Base-by-base conservation (phyloP, 441 rosid species). In the Codiaeum variegatum region DNA sequence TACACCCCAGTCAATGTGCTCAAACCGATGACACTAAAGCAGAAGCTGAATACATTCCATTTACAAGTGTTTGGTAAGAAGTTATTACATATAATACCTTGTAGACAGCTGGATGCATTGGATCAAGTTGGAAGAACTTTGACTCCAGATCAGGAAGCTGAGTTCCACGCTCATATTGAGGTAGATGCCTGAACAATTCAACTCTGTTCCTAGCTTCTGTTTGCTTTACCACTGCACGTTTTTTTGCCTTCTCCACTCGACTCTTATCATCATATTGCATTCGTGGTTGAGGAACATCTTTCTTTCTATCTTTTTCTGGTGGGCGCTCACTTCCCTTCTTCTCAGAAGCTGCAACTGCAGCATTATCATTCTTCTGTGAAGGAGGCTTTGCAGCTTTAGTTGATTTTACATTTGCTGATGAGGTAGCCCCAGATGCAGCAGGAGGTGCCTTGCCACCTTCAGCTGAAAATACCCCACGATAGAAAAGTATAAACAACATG, bases 201-300 rank as follows among this genome's bases (percentile, higher is more conserved):
- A 93, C 94, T 81, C 90, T 88, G 83, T 88, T 93, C 84, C 89
- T 88, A 77, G 86, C 90, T 83, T 91, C 97, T 0, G 85, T 83
- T 79, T 86, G 93, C 56, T 82, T 88, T 72, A 90, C 88, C 56
- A 93, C 83, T 7, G 97, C 81, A 73, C 90, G 94, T 84, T 73
- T 90, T 82, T 88, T 93, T 29, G 98, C 97, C 77, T 77, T 93
- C 59, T 85, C 93, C 72, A 91, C 98, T 46, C 96, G 87, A 79
- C 78, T 85, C 72, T 74, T 81, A 69, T 92, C 98, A 84, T 92
- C 97, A 67, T 91, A 91, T 54, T 92, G 98, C 96, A 92, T 87
- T n/a, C 98, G 92, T 3, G 98, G 98, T 79, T 91, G 98, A 36
- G 97, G 97, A 71, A 84, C 90, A 77, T 93, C 97, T 78, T 90